Base-by-base conservation (phyloP, 202 grass and related monocot genomes). In the Panicum hallii region DNA sequence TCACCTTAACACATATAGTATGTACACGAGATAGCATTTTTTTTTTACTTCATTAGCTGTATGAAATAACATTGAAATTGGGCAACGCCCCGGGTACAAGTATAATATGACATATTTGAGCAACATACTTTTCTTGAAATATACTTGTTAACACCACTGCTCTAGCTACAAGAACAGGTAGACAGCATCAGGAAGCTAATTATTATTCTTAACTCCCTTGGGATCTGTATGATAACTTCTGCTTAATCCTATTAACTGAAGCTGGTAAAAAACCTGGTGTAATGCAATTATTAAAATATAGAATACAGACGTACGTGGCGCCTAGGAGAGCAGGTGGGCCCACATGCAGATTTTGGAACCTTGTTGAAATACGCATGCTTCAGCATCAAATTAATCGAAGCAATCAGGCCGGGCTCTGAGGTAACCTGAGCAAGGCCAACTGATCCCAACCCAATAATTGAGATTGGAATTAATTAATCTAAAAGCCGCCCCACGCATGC, bases 391-490 rank as follows among this genome's bases (percentile, higher is more conserved):
- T 22, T 12, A 26, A 70, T 22, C 6, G 26, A 2, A 64, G 7
- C 32, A 74, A 74, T 6, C 32, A 41, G 15, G n/a, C n/a, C n/a
- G n/a, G 15, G 8, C 3, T 52, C 14, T 52, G 48, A 19, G 71
- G 8, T 45, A 56, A 58, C 72, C 42, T 23, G 8, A 78, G 41
- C 63, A 60, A 69, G 12, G 22, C 72, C 73, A 32, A 78, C 47
- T 19, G 12, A 60, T 69, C 63, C 26, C 19, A 38, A 58, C 48
- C 34, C 56, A 36, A 82, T 82, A 77, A 77, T 83, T 54, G 54
- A 44, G 12, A 32, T 54, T 12, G 44, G 30, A 70, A 38, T 71
- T 56, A 77, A 38, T 4, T 32, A 79, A 72, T 46, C 16, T 3
- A 61, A 87, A 6, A 34, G 26, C 40, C 41, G 65, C 10, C 46